Conservation (phyloP, 495 filamentous ascomycete genomes). For the Astrocystis sublimbata region DNA sequence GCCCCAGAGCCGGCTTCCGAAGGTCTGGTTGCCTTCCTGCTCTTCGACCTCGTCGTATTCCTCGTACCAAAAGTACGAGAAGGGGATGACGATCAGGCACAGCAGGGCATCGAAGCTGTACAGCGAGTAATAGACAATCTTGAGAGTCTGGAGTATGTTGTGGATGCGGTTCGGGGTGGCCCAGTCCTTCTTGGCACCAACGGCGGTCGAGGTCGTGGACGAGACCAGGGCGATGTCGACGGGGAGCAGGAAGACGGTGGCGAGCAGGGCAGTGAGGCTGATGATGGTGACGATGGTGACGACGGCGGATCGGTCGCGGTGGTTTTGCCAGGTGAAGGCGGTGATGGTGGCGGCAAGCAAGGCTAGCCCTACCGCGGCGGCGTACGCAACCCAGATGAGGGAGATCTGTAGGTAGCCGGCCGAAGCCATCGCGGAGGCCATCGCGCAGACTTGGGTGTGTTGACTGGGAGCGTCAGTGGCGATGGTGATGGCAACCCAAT, state of each 20-base stretch:
- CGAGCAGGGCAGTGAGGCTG: slow-evolving; percentile 81
- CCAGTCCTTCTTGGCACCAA: slow-evolving; percentile 91
- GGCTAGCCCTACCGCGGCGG: slow-evolving; percentile 70
- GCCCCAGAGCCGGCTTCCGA: slow-evolving; percentile 69
- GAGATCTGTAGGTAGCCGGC: slow-evolving; percentile 71
- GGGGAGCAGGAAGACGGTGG: slow-evolving; percentile 87
- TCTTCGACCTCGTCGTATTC: slow-evolving; percentile 87
- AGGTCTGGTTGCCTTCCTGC: slow-evolving; percentile 72
- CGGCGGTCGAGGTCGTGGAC: slow-evolving; percentile 72
- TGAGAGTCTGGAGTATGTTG: slow-evolving; percentile 73
- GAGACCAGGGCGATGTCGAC: slow-evolving; percentile 95
- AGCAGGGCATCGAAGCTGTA: slow-evolving; percentile 92
- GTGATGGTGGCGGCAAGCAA: slow-evolving; percentile 75
- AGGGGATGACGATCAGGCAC: slow-evolving; percentile 87
- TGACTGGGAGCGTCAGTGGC: too few species aligned
- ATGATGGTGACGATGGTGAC: slow-evolving; percentile 83
- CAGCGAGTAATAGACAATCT: slow-evolving; percentile 86
- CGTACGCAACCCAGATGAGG: slow-evolving; percentile 92
- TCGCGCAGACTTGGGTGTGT: background rate
- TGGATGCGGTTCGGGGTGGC: slow-evolving; percentile 77
- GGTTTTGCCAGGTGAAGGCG: slow-evolving; percentile 82
- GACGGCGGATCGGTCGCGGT: slow-evolving; percentile 76
- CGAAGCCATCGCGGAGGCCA: slow-evolving; percentile 54
- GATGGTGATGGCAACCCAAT: too few species aligned
- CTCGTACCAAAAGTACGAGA: slow-evolving; percentile 98